Evolutionary conservation across 352 stramenopile species (phyloP), one percentile per base, ranked within the genome.

Genomic region (Pythium volutum): DNA sequence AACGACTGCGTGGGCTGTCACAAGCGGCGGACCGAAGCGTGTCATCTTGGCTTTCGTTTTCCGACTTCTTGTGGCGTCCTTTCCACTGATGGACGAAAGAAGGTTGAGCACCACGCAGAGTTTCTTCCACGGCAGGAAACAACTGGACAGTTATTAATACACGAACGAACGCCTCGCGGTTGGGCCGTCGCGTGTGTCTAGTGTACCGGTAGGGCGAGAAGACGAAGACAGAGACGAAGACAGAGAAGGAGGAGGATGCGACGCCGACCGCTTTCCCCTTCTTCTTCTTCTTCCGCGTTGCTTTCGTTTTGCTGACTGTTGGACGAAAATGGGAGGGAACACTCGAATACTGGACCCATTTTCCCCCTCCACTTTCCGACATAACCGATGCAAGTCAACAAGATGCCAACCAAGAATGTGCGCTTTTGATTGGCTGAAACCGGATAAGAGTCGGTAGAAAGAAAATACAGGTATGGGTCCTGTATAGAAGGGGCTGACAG

Each of bases 381-480:
- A 60, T 66, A 66, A 60, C 59, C 23, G 45, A 43, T n/a, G 5
- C 36, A 15, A 22, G n/a, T 43, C 33, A 43, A 22, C 2, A 18
- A n/a, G 4, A 27, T 20, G n/a, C n/a, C n/a, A n/a, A n/a, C n/a
- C n/a, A n/a, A n/a, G n/a, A n/a, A n/a, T n/a, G n/a, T n/a, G n/a
- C n/a, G n/a, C n/a, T n/a, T n/a, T 23, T 68, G 54, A 63, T 68
- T 68, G 62, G 62, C 41, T 61, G 39, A 63, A 68, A 60, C 53
- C 6, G 4, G 36, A 51, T 46, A 26, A 23, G 31, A 50, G 1
- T 23, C 18, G 29, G 29, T 34, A n/a, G 6, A 58, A 4, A 29
- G 2, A 14, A n/a, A 16, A 18, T 7, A 59, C 23, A 2, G 31
- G 31, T 15, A 36, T 8, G 31, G 31, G 48, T 14, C n/a, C 49